Evolutionary conservation across 1,284 basidiomycete genomes (phyloP), one percentile per base, ranked within the genome.

Genomic region (Puccinia triticina): DNA sequence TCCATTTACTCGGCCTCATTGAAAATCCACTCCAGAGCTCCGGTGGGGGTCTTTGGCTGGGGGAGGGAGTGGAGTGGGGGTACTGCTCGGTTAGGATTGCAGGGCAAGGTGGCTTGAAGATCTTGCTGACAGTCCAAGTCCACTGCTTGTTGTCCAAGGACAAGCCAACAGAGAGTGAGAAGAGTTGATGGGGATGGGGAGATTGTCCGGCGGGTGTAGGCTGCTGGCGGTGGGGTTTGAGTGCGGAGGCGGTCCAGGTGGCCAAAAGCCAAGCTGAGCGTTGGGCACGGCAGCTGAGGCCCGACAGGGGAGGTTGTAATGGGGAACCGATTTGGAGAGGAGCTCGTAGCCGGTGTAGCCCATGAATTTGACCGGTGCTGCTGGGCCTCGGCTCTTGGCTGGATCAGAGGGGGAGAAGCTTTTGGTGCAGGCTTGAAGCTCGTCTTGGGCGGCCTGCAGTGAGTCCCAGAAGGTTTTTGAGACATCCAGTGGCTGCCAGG

Each of bases 1-100:
- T 89, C 87, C 78, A 92, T 91, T 88, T 98, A 98, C 1, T 87
- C 86, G 0, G 87, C 69, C 78, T 87, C 84, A 16, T 86, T 84
- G 78, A 86, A 85, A 84, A 87, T 83, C n/a, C 87, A 86, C 26
- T 83, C 78, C 85, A 88, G 87, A 16, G 21, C 26, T 29, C 16
- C 8, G 37, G 11, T 29, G 26, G 34, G 32, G 2, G 43, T 43
- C 37, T 10, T 67, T 40, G 29, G 40, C 4, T 37, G 8, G 34
- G 43, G n/a, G n/a, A n/a, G n/a, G n/a, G n/a, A n/a, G n/a, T n/a
- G n/a, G n/a, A n/a, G n/a, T n/a, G 18, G n/a, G n/a, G n/a, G n/a
- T n/a, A n/a, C n/a, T n/a, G n/a, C n/a, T n/a, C n/a, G n/a, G n/a
- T n/a, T n/a, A n/a, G n/a, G n/a, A n/a, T n/a, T n/a, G n/a, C n/a